phyloP scores from a whole-genome alignment of 306 rosid species.

The Fragaria ananassa region DNA sequence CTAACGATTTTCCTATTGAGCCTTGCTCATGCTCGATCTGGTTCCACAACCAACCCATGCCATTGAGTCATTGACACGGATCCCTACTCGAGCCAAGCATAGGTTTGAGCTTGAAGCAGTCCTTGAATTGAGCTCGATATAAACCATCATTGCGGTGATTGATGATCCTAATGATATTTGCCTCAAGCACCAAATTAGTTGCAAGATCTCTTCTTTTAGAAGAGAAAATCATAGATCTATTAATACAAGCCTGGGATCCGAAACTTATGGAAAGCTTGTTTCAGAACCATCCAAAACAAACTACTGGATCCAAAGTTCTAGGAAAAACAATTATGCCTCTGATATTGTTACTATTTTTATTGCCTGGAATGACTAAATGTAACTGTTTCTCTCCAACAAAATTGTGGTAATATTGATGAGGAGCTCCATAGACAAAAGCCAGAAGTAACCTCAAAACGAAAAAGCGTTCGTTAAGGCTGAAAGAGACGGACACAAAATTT shows the following conservation, averaged over 20 bases:
- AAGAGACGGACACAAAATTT: not conserved
- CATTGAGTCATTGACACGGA: no score
- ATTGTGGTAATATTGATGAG: not conserved
- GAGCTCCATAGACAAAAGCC: not conserved
- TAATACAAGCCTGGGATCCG: not conserved
- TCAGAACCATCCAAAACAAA: not conserved
- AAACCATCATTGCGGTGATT: not conserved
- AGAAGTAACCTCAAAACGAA: not conserved
- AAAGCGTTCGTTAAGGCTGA: not conserved
- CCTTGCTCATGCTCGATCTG: no score
- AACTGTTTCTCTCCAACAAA: not conserved
- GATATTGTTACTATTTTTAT: not conserved
- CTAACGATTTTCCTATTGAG: no score
- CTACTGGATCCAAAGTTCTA: not conserved
- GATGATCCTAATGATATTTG: not conserved
- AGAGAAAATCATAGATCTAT: not conserved
- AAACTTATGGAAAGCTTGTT: not conserved
- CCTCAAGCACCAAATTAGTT: not conserved
- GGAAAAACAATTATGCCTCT: not conserved
- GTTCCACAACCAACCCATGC: no score
- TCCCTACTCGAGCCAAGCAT: no score
- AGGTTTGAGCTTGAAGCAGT: no score
- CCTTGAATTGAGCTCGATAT: not conserved
- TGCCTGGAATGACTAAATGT: not conserved
- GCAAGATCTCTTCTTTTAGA: not conserved